Evolutionary conservation across 805 yeast species (phyloP), one percentile per base, ranked within the genome.

Genomic region (Saturnispora saitoi): DNA sequence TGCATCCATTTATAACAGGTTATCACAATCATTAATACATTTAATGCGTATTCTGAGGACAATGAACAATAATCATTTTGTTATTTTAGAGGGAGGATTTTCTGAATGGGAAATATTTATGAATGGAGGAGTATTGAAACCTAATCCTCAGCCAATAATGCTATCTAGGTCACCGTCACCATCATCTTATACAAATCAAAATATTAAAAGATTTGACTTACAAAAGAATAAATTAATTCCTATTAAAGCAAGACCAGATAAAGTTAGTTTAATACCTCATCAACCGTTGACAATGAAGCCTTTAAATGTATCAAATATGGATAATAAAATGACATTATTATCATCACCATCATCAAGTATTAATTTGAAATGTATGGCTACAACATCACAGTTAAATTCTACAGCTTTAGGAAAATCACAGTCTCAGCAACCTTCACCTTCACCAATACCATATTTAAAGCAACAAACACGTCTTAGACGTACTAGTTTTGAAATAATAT

Each of bases 21-120:
- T 50, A 26, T 51, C 58, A 2, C 47, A 51, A 20, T 58, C 55
- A 37, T 49, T 53, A 6, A 58, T 65, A 39, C 65, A 70, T 42
- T 63, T 76, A 36, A 49, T 66, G 2, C 56, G 63, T 17, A 62
- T 70, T 15, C 52, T 81, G 24, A 68, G 63, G 46, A 58, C 63
- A 24, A 60, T 68, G 57, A 62, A 75, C 38, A n/a, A 17, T 55
- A 67, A 17, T 60, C 65, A 53, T 61, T 34, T 34, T 34, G 66
- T 76, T 5, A 53, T 77, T 12, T 60, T 80, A 3, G 66, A 68
- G 8, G 86, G 84, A 26, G 95, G 93, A 0, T 73, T 80, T 49
- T 64, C 69, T 17, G 86, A 80, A 59, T 84, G 91, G 90, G 44
- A 48, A n/a, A 53, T 48, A 26, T 55, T 54, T 26, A 55, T 50